A percentile compares a stretch with the other conserved stretches of the same genome.
Conservation (phyloP, 345 rosid genomes). For the Eucalyptus rudis region DNA sequence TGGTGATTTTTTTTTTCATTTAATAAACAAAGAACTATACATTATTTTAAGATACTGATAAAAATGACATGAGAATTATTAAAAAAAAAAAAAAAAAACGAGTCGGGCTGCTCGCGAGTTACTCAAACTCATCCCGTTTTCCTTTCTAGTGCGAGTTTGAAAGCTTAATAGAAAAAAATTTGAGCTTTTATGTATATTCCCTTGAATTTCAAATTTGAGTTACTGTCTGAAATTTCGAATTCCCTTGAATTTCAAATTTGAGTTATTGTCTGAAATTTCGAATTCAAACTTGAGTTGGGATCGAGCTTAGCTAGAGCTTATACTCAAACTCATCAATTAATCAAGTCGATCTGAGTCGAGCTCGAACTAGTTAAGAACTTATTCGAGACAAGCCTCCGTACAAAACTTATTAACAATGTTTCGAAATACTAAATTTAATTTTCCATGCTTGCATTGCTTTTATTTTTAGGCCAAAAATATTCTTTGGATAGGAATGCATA, state of each 20-base stretch:
- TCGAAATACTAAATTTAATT: not conserved
- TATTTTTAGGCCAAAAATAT: not conserved
- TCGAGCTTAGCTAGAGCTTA: not conserved
- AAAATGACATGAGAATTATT: not conserved
- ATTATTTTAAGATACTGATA: not conserved
- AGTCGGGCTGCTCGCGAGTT: rapidly evolving
- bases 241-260: too few relatives aligned
- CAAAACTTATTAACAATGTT: not conserved
- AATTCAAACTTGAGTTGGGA: not conserved
- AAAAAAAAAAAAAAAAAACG: rapidly evolving
- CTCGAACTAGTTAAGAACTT: not conserved
- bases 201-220: too few relatives aligned
- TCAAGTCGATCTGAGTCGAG: rapidly evolving
- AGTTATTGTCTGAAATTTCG: not conserved
- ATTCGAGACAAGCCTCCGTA: not conserved
- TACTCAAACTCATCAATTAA: not conserved
- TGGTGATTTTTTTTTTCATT: too few relatives aligned
- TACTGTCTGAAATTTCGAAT: too few relatives aligned
- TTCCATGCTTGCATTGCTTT: not conserved
- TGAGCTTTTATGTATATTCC: not conserved
- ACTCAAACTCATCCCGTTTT: not conserved
- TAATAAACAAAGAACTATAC: not conserved
- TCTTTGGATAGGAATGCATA: not conserved
- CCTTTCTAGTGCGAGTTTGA: not conserved
- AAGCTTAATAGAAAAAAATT: not conserved